Percentiles rank a stretch among this genome's conserved stretches.
Evolutionary conservation across 2,329 filamentous ascomycete species (phyloP).

Genomic region (Xylariales sp.): DNA sequence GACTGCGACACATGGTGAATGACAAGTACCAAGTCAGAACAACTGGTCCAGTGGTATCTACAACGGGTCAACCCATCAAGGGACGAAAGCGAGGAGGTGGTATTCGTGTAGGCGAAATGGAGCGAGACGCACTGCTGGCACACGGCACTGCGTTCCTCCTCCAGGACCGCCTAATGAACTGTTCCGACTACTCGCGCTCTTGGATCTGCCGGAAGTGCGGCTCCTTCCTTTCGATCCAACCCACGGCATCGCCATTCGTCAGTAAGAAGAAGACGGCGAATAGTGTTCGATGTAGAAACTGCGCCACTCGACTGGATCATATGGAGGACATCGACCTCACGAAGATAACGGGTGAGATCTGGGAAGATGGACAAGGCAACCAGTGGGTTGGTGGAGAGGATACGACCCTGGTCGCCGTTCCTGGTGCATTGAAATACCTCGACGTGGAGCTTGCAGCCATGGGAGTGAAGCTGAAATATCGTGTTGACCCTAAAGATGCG

Average conservation of each 20-base stretch:
- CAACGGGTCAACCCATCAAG: slow-evolving; percentile 96
- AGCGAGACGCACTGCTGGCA: slow-evolving; percentile 88
- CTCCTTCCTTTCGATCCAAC: slow-evolving; percentile 83
- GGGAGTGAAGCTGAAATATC: slow-evolving; percentile 91
- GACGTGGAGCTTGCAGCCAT: slow-evolving; percentile 95
- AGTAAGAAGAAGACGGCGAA: slow-evolving; percentile 62
- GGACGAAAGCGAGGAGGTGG: slow-evolving; percentile 93
- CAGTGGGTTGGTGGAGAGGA: slow-evolving; percentile 86
- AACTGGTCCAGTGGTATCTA: slow-evolving; percentile 82
- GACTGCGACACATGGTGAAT: slow-evolving; percentile 98
- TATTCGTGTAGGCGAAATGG: slow-evolving; percentile 99
- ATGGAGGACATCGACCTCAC: slow-evolving; percentile 52
- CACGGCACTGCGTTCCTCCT: slow-evolving; percentile 93
- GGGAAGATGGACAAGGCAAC: slow-evolving; percentile 85
- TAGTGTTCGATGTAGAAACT: slow-evolving; percentile 74
- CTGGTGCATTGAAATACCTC: slow-evolving; percentile 85
- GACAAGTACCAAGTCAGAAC: slow-evolving; percentile 99
- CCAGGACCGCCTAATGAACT: slow-evolving; percentile 94
- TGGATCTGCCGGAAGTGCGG: slow-evolving; percentile 90
- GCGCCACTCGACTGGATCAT: slow-evolving; percentile 59
- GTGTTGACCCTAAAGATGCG: slow-evolving; percentile 60
- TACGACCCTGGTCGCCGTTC: slow-evolving; percentile 86
- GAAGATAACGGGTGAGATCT: slow-evolving; percentile 66
- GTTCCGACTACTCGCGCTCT: slow-evolving; percentile 84
- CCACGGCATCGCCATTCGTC: slow-evolving; percentile 63